phyloP scores from a whole-genome alignment of 2,329 filamentous ascomycete species.

The Phoma sp. region DNA sequence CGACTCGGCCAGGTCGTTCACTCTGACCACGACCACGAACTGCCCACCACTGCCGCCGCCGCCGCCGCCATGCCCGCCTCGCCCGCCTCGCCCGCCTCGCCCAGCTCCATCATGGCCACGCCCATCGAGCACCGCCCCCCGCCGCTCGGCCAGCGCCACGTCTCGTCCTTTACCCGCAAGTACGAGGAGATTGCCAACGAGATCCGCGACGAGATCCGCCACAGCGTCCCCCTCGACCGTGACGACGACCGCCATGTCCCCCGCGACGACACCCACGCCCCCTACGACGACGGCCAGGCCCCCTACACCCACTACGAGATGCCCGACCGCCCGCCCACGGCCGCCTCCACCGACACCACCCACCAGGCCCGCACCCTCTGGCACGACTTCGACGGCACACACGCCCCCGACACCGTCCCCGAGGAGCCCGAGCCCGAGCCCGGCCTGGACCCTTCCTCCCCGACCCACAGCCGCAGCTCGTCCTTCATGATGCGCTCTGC shows the following conservation, averaged over 20 bases:
- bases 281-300: conserved; percentile 1
- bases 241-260: conserved; percentile 1
- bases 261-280: conserved; percentile 10
- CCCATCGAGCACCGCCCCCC: conserved; percentile 17
- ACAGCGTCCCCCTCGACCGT: conserved; percentile 21
- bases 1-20: conserved; percentile 52
- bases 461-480: conserved; percentile 35
- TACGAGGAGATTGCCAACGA: conserved; percentile 48
- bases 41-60: too few relatives aligned
- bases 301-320: conserved; percentile 26
- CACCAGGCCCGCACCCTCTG: conserved; percentile 73
- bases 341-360: conserved; percentile 66
- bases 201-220: conserved; percentile 40
- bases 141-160: conserved; percentile 34
- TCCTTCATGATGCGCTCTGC: conserved; percentile 55
- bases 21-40: conserved; percentile 34
- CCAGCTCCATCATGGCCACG: conserved; percentile 7
- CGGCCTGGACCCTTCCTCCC: conserved; percentile 17
- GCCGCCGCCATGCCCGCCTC: not conserved
- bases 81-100: conserved; percentile 24
- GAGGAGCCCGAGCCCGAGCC: conserved; percentile 36
- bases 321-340: conserved; percentile 58
- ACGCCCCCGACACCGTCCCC: conserved; percentile 64
- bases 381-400: conserved; percentile 81
- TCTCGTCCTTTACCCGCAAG: conserved; percentile 46